Evolutionary conservation across 176 grass and related monocot species (phyloP), one percentile per base, ranked within the genome.

Genomic region (Cocos nucifera): DNA sequence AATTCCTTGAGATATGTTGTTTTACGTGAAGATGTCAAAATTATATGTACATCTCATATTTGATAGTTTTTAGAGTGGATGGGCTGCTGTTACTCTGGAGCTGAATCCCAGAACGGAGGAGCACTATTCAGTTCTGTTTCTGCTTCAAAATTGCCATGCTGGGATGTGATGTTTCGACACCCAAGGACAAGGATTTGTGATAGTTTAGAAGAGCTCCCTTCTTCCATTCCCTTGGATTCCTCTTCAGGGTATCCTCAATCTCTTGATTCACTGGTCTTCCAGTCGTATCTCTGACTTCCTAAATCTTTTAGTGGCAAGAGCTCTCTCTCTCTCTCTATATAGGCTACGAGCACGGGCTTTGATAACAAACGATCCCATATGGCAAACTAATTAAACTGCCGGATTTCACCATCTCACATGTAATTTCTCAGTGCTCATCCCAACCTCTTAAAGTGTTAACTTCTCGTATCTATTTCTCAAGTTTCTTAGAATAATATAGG

Each of bases 311-410:
- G 9, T 14, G 10, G 35, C 35, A 44, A 44, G 35, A 44, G 9
- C 35, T 44, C 35, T 44, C 35, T 44, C 35, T 14, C 17, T n/a
- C 29, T 64, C 21, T 32, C 21, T 32, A 16, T 35, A 22, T 71
- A 88, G 81, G 60, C 73, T 94, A 63, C 85, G 88, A 54, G 78
- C 84, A 53, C 80, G 85, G 58, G 89, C 81, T 17, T 82, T 94
- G 72, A 28, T 94, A 63, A 88, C 84, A 19, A 77, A 82, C 70
- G 75, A 85, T 70, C 81, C 84, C 7, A 79, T 94, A 49, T 88
- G 89, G 89, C 84, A 82, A 57, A 82, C 51, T 58, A 57, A 82
- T 48, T 58, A 77, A 39, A 58, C 28, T 77, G 4, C 28, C 80
- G 61, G 82, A 69, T 62, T 61, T 25, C 49, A 44, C 65, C n/a